Percentiles rank a stretch among this genome's conserved stretches.
Conservation (phyloP, 2,329 filamentous ascomycete genomes). For the Mycogone perniciosa region DNA sequence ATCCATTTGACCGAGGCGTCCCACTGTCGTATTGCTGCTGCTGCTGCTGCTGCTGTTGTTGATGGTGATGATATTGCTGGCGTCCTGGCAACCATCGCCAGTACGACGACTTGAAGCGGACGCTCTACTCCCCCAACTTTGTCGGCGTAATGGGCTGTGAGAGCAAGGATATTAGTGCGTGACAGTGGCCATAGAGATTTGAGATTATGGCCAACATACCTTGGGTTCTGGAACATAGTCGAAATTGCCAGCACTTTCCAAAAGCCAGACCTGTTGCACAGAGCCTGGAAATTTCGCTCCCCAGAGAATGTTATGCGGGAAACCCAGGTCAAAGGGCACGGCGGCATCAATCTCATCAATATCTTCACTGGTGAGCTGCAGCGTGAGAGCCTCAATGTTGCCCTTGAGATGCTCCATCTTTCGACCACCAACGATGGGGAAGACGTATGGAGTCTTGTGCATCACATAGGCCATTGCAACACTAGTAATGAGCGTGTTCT, state of each 20-base stretch:
- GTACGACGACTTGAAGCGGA: slow-evolving; percentile 24
- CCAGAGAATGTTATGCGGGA: slow-evolving; percentile 57
- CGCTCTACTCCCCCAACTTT: slow-evolving; percentile 37
- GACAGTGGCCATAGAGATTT: no score
- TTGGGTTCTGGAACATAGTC: slow-evolving; percentile 43
- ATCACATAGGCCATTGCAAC: slow-evolving; percentile 67
- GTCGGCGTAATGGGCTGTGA: slow-evolving; percentile 35
- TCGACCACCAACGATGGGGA: slow-evolving; percentile 65
- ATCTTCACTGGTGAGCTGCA: slow-evolving; percentile 55
- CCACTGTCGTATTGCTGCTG: neutral
- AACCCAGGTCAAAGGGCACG: slow-evolving; percentile 57
- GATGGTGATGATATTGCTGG: slow-evolving; percentile 10
- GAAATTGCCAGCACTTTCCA: slow-evolving; percentile 41
- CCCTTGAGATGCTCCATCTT: slow-evolving; percentile 62
- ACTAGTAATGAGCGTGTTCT: slow-evolving; percentile 38
- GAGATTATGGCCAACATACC: slow-evolving; percentile 19
- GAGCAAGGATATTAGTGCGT: slow-evolving; percentile 2
- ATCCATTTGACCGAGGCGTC: neutral
- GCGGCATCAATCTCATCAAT: slow-evolving; percentile 60
- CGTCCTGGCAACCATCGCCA: slow-evolving; percentile 27
- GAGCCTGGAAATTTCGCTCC: slow-evolving; percentile 31
- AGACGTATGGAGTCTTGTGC: slow-evolving; percentile 65
- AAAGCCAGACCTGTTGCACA: slow-evolving; percentile 36
- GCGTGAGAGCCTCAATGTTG: slow-evolving; percentile 61
- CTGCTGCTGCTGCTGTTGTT: neutral